Conservation (phyloP, 441 rosid species). For the Gossypium gossypioides region DNA sequence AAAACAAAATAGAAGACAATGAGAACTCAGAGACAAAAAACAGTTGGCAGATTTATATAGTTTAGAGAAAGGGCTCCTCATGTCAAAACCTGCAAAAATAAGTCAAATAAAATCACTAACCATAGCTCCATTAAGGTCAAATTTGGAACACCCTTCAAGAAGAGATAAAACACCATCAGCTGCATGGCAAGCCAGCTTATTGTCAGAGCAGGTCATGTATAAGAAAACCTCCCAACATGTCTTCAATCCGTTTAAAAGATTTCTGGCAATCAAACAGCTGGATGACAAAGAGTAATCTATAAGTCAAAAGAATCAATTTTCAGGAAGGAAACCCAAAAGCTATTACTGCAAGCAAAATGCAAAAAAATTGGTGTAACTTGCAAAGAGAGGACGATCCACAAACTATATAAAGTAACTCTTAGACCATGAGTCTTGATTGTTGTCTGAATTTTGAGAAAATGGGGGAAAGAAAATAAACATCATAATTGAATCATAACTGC, state of each 20-base stretch:
- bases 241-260: constrained; percentile 82
- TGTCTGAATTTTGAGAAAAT: not conserved
- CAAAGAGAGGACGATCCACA: not conserved
- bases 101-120: constrained; percentile 29
- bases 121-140: constrained; percentile 63
- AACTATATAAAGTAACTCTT: not conserved
- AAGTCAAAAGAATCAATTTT: constrained; percentile 8
- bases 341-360: not conserved
- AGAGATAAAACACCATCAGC: constrained; percentile 54
- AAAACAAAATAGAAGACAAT: not conserved
- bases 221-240: constrained; percentile 89
- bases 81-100: constrained; percentile 1
- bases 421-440: not conserved
- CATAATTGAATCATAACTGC: not conserved
- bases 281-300: constrained; percentile 13
- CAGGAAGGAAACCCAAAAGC: not conserved
- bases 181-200: constrained; percentile 48
- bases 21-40: not conserved
- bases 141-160: constrained; percentile 73
- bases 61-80: not conserved
- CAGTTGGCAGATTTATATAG: not conserved
- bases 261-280: constrained; percentile 89
- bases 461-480: not conserved
- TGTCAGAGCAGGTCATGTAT: constrained; percentile 64
- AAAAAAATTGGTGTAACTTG: not conserved